phyloP scores from a whole-genome alignment of 495 filamentous ascomycete species.

The Lasiosphaeria miniovina region DNA sequence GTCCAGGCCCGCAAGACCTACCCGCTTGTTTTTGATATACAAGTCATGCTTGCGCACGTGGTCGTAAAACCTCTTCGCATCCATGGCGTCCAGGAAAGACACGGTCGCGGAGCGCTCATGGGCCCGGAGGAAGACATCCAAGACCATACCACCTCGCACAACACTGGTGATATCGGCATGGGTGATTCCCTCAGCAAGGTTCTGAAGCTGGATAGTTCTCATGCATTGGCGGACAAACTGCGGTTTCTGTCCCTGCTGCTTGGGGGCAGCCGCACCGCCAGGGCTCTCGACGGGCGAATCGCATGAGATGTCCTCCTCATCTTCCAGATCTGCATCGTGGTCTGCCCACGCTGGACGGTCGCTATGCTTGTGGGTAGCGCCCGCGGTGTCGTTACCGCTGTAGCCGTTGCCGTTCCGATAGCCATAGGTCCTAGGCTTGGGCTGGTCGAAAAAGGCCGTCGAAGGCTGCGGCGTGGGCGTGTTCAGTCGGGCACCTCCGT shows the following conservation, averaged over 20 bases:
- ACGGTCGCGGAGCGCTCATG: constrained; percentile 62
- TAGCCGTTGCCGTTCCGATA: constrained; percentile 7
- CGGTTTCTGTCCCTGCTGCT: constrained; percentile 20
- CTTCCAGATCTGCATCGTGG: constrained; percentile 19
- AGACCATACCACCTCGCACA: constrained; percentile 65
- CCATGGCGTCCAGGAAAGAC: constrained; percentile 65
- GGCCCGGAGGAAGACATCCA: constrained; percentile 66
- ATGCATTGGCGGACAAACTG: constrained; percentile 45
- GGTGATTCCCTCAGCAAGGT: constrained; percentile 61
- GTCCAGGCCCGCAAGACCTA: constrained; percentile 36
- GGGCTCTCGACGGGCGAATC: constrained; percentile 22
- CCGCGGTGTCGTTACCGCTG: background rate
- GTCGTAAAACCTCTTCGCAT: constrained; percentile 61
- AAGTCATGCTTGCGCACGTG: constrained; percentile 64
- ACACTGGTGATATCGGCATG: constrained; percentile 64
- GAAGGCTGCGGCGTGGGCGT: constrained; percentile 11
- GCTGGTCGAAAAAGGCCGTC: constrained; percentile 6
- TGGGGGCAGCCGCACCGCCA: constrained; percentile 20
- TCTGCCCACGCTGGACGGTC: constrained; percentile 26
- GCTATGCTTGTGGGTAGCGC: background rate
- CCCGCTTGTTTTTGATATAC: constrained; percentile 66
- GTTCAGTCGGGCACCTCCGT: constrained; percentile 27
- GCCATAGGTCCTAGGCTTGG: background rate
- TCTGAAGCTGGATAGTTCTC: constrained; percentile 61
- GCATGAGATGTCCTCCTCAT: constrained; percentile 23